phyloP scores from a whole-genome alignment of 2,329 filamentous ascomycete genomes.

The Tothia fuscella region DNA sequence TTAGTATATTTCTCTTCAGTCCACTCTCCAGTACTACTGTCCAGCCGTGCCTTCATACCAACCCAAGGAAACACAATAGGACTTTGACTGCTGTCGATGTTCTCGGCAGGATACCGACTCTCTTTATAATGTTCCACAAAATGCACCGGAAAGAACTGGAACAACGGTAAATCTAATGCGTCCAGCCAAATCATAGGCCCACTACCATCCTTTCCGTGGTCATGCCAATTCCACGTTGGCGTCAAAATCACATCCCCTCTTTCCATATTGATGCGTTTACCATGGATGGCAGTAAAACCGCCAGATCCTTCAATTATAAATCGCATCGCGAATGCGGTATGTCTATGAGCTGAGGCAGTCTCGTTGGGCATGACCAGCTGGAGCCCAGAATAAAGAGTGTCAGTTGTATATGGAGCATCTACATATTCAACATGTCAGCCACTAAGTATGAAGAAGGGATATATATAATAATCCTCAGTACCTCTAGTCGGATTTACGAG shows the following conservation, averaged over 20 bases:
- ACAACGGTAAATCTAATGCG: slow-evolving; percentile 42
- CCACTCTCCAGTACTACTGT: slow-evolving; percentile 22
- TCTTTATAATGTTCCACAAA: slow-evolving; percentile 41
- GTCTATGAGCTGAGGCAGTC: slow-evolving; percentile 42
- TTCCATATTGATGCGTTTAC: slow-evolving; percentile 38
- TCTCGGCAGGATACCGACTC: slow-evolving; percentile 37
- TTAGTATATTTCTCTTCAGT: slow-evolving; percentile 22
- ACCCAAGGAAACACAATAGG: slow-evolving; percentile 39
- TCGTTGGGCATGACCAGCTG: slow-evolving; percentile 47
- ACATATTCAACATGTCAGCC: too few relatives aligned
- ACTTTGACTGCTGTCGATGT: slow-evolving; percentile 28
- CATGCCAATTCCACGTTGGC: slow-evolving; percentile 48
- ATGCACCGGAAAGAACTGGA: slow-evolving; percentile 39
- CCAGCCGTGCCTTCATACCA: slow-evolving; percentile 32
- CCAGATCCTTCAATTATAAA: slow-evolving; percentile 46
- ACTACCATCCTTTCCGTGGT: slow-evolving; percentile 46
- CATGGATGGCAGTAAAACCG: slow-evolving; percentile 47
- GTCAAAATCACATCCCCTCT: slow-evolving; percentile 46
- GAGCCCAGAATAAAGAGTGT: slow-evolving; percentile 46
- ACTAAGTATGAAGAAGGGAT: not conserved
- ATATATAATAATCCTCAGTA: too few relatives aligned
- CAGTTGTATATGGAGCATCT: slow-evolving; percentile 44
- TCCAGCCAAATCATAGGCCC: slow-evolving; percentile 48
- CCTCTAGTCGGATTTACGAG: slow-evolving; percentile 28
- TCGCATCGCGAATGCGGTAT: slow-evolving; percentile 44